These are phyloP conservation scores for Fonsecaea monophora DNA, from an alignment of 2,329 filamentous ascomycete genomes.

Conservation along the genomic window DNA sequence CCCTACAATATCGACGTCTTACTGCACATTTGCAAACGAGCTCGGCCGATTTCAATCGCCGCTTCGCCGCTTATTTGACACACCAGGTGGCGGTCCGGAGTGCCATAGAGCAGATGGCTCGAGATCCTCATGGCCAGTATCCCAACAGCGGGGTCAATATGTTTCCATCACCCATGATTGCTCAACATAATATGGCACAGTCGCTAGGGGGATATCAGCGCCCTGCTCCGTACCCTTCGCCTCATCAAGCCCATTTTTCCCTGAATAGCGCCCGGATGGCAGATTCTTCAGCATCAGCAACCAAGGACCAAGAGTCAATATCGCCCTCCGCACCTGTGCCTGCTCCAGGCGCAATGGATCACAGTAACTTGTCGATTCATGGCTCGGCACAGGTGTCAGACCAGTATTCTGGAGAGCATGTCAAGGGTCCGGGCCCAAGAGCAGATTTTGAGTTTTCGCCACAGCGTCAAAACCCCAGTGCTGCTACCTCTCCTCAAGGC, in stretches of 20 bases:
- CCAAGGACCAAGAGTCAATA: constrained; percentile 17
- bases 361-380: constrained; percentile 55
- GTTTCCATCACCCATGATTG: constrained; percentile 44
- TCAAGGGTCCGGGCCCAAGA: constrained; percentile 26
- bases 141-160: constrained; percentile 45
- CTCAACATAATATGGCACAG: constrained; percentile 34
- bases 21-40: constrained; percentile 67
- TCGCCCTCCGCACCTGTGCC: constrained; percentile 49
- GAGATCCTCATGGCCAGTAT: constrained; percentile 49
- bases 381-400: constrained; percentile 37
- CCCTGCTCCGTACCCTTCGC: constrained; percentile 52
- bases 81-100: constrained; percentile 64
- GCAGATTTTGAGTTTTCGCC: constrained; percentile 35
- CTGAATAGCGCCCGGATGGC: constrained; percentile 29
- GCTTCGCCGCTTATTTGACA: constrained; percentile 65
- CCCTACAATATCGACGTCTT: constrained; percentile 69
- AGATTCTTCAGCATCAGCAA: constrained; percentile 33
- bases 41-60: constrained; percentile 66
- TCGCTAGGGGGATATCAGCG: constrained; percentile 44
- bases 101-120: constrained; percentile 55
- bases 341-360: constrained; percentile 33
- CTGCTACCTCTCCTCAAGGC: constrained; percentile 38
- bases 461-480: constrained; percentile 36
- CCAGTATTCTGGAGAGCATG: constrained; percentile 21
- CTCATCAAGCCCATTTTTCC: constrained; percentile 41